Evolutionary conservation across 768 basidiomycete genomes (phyloP), one percentile per base, ranked within the genome.

Genomic region (Inosperma sp.): DNA sequence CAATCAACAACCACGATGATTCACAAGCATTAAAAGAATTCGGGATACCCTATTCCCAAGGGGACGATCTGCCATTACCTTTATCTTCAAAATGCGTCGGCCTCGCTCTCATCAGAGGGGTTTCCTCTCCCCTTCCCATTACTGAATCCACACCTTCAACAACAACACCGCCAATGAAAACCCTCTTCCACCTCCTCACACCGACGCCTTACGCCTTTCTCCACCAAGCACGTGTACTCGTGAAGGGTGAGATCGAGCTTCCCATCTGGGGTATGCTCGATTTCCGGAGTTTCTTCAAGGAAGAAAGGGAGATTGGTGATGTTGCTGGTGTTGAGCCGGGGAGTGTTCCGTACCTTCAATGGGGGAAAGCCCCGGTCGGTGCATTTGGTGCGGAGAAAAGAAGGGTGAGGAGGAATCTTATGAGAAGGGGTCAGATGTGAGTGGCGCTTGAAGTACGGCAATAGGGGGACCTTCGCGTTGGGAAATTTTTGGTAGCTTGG

Each of bases 241-340:
- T 95, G 39, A 93, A 88, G 65, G 93, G 93, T 7, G 91, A 93
- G 62, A 72, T 93, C 59, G 92, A 94, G 65, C 67, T 96, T 0
- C 93, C 93, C 0, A 71, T 93, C 1, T 87, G 86, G 82, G 92
- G 86, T 0, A 81, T 92, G 84, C 70, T 96, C 43, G 92, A 94
- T 64, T 86, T 82, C 51, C 67, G 72, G 13, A 48, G 25, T 12
- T 34, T 34, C 21, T 31, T 23, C 16, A 34, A 22, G 13, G 27
- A 48, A 4, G 44, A 33, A 22, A 19, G 16, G 13, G 44, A 46
- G 19, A 36, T 48, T 7, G 62, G 62, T 4, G 67, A 66, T 2
- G 72, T 77, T 6, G 73, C 66, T 2, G 80, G 76, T 0, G 70
- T 83, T 5, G 79, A 80, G 5, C 77, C 72, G 13, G 75, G 77